Conservation (phyloP, 306 rosid genomes). For the Quillaja saponaria region DNA sequence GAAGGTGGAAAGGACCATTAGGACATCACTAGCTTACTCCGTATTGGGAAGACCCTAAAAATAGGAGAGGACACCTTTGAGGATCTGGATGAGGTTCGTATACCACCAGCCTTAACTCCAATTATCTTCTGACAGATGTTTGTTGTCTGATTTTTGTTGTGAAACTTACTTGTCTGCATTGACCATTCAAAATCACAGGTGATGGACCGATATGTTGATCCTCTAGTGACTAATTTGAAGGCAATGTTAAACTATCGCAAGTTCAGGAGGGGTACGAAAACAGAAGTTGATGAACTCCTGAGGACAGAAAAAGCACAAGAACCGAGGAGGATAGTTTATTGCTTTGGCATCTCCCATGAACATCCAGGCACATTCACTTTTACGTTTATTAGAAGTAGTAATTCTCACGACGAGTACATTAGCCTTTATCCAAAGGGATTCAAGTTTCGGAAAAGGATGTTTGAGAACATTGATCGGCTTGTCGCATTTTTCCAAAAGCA, state of each 20-base stretch:
- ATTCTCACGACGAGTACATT: slow-evolving; percentile 96
- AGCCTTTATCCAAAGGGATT: slow-evolving; percentile 98
- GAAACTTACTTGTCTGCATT: neutral
- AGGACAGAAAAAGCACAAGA: slow-evolving; percentile 69
- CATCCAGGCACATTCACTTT: slow-evolving; percentile 98
- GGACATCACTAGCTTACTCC: slow-evolving; percentile 93
- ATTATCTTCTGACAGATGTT: slow-evolving; percentile 2
- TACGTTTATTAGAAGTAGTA: slow-evolving; percentile 82
- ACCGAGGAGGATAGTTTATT: slow-evolving; percentile 88
- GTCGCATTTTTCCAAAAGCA: slow-evolving; percentile 89
- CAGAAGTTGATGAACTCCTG: slow-evolving; percentile 91
- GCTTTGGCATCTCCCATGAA: slow-evolving; percentile 87
- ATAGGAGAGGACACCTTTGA: slow-evolving; percentile 98
- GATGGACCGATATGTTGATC: slow-evolving; percentile 98
- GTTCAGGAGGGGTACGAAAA: slow-evolving; percentile 76
- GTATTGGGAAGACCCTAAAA: slow-evolving; percentile 92
- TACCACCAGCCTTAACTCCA: neutral
- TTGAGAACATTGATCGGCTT: slow-evolving; percentile 92
- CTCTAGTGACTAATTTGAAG: slow-evolving; percentile 82
- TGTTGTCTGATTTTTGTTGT: slow-evolving; percentile 1
- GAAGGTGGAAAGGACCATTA: slow-evolving; percentile 99
- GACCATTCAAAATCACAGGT: slow-evolving; percentile 48
- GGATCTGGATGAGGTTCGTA: slow-evolving; percentile 92
- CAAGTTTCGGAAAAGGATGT: slow-evolving; percentile 93
- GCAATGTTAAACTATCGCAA: slow-evolving; percentile 87